Percentiles rank a stretch among this genome's conserved stretches.
These are phyloP conservation scores for Mucor sp. DNA, from an alignment of 371 early-diverging fungal genomes.

Conservation along the genomic window DNA sequence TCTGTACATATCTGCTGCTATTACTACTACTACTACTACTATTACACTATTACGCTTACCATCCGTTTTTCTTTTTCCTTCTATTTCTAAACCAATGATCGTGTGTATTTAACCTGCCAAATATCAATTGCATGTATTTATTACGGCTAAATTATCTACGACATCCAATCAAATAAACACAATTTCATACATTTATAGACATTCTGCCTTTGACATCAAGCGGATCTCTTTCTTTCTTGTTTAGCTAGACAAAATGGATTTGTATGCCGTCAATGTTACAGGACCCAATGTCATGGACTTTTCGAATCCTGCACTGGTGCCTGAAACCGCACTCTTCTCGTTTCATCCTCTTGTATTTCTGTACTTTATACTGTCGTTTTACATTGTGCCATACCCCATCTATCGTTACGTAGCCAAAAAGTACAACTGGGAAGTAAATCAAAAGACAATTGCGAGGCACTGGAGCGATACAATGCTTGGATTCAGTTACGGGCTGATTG, in stretches of 20 bases:
- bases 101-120: neutral
- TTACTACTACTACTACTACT: neutral
- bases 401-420: constrained; percentile 60
- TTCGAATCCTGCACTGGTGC: constrained; percentile 2
- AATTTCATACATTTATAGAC: neutral
- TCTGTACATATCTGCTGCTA: neutral
- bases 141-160: neutral
- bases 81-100: neutral
- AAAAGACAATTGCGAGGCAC: constrained; percentile 64
- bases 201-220: no score
- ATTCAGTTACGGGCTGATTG: constrained; percentile 61
- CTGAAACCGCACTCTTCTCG: constrained; percentile 40
- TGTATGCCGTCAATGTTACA: constrained; percentile 3
- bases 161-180: constrained; percentile 2
- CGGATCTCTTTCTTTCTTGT: constrained; percentile 3
- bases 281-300: constrained; percentile 1
- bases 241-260: neutral
- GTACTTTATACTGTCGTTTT: constrained; percentile 58
- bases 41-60: neutral
- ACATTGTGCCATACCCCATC: constrained; percentile 57
- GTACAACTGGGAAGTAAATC: constrained; percentile 67
- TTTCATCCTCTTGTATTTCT: constrained; percentile 57
- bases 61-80: neutral
- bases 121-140: neutral
- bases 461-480: constrained; percentile 65